These are phyloP conservation scores for Populus nigra DNA, from an alignment of 345 rosid species.

Conservation along the genomic window DNA sequence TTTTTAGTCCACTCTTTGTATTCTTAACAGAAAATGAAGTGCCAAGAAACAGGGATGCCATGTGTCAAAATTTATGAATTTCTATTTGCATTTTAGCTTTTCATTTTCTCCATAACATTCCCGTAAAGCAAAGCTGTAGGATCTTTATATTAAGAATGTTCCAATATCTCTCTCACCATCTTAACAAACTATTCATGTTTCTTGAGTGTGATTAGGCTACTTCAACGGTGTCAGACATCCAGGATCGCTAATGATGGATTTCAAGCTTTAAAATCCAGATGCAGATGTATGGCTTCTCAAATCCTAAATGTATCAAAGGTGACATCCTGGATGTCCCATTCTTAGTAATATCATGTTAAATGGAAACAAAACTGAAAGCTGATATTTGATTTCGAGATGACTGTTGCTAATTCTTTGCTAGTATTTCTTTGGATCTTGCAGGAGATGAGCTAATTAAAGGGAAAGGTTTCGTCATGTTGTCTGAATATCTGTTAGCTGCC, in stretches of 20 bases:
- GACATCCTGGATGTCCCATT: not conserved
- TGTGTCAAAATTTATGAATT: not conserved
- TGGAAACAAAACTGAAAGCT: not conserved
- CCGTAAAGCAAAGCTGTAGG: too few species aligned
- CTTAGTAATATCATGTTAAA: not conserved
- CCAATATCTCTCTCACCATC: not conserved
- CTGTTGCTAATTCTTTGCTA: not conserved
- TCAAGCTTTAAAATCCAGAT: slow-evolving; percentile 1
- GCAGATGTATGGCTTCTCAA: slow-evolving; percentile 4
- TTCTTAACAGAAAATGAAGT: not conserved
- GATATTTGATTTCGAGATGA: not conserved
- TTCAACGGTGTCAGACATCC: not conserved
- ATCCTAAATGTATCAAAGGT: not conserved
- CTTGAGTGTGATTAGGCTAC: too few species aligned
- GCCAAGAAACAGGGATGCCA: not conserved
- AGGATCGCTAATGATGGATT: not conserved
- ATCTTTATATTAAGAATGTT: too few species aligned
- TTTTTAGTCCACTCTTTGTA: not conserved
- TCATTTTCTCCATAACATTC: too few species aligned
- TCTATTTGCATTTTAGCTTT: not conserved
- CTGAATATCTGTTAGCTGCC: not conserved
- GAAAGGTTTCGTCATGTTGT: not conserved
- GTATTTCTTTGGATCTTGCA: not conserved
- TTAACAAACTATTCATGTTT: not conserved
- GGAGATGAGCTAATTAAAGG: not conserved